Evolutionary conservation across 1,284 basidiomycete species (phyloP).

Genomic region (Quambalaria eucalypti): DNA sequence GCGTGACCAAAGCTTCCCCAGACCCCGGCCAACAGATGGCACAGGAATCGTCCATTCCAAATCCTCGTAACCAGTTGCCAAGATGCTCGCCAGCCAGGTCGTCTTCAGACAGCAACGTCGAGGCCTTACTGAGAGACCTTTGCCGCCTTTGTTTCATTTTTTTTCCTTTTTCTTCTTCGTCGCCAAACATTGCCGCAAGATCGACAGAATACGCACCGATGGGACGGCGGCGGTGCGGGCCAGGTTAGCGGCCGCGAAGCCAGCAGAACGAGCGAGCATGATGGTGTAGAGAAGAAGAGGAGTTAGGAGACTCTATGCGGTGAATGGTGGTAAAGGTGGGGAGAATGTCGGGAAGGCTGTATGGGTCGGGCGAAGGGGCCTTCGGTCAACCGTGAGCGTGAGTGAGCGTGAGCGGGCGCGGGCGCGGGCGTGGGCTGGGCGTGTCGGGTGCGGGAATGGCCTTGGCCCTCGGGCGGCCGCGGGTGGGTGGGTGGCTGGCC

Average conservation of each 20-base stretch:
- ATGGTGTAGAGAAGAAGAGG: neutral
- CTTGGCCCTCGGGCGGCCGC: no score
- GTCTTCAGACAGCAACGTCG: no score
- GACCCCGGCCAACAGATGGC: neutral
- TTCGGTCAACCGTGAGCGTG: no score
- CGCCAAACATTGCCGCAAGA: neutral
- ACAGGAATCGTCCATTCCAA: no score
- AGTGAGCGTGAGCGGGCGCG: no score
- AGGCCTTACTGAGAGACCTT: no score
- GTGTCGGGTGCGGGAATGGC: no score
- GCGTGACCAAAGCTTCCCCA: neutral
- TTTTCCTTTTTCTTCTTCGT: neutral
- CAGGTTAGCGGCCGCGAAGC: conserved; percentile 43
- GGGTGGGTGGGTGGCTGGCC: no score
- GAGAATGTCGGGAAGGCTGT: neutral
- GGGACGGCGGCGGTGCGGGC: conserved; percentile 37
- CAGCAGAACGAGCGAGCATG: conserved; percentile 43
- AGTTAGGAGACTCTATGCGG: neutral
- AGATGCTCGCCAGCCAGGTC: no score
- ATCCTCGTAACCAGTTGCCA: no score
- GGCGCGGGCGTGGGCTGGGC: no score
- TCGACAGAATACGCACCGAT: conserved; percentile 29
- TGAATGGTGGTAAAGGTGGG: neutral
- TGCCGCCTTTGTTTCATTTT: no score
- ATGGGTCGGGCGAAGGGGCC: neutral